Evolutionary conservation across 202 grass and related monocot genomes (phyloP).

Genomic region (Musa balbisiana): DNA sequence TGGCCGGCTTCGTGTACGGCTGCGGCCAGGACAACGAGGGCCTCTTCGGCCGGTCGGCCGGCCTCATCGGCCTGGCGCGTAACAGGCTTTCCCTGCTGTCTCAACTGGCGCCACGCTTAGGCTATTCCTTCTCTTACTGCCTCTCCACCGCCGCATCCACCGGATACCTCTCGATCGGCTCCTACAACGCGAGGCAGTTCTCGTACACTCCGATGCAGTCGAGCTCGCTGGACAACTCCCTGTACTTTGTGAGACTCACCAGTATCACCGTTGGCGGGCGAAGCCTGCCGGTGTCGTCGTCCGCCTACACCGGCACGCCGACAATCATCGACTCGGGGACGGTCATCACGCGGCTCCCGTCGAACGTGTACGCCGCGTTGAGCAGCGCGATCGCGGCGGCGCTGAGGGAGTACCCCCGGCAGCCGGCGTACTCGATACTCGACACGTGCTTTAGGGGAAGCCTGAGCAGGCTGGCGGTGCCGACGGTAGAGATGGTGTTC

Average conservation of each 20-base stretch:
- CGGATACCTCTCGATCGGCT: slow-evolving; percentile 24
- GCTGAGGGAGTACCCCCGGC: slow-evolving; percentile 12
- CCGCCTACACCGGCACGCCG: background rate
- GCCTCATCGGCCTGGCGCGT: slow-evolving; percentile 30
- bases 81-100: slow-evolving; percentile 29
- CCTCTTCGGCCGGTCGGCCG: slow-evolving; percentile 26
- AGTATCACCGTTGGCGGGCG: slow-evolving; percentile 10
- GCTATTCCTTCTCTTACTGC: slow-evolving; percentile 27
- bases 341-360: slow-evolving; percentile 18
- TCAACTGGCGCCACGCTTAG: slow-evolving; percentile 23
- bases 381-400: slow-evolving; percentile 16
- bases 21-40: slow-evolving; percentile 35
- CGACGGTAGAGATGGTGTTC: slow-evolving; percentile 27
- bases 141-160: slow-evolving; percentile 21
- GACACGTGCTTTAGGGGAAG: slow-evolving; percentile 32
- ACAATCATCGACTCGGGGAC: background rate
- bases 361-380: slow-evolving; percentile 28
- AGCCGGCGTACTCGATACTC: slow-evolving; percentile 22
- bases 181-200: slow-evolving; percentile 8
- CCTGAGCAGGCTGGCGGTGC: background rate
- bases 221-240: slow-evolving; percentile 16
- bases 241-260: slow-evolving; percentile 24
- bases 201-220: slow-evolving; percentile 27
- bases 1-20: slow-evolving; percentile 30
- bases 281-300: background rate